These are phyloP conservation scores for Fallopia convolvulus DNA, from an alignment of 148 eudicot genomes.

Conservation along the genomic window DNA sequence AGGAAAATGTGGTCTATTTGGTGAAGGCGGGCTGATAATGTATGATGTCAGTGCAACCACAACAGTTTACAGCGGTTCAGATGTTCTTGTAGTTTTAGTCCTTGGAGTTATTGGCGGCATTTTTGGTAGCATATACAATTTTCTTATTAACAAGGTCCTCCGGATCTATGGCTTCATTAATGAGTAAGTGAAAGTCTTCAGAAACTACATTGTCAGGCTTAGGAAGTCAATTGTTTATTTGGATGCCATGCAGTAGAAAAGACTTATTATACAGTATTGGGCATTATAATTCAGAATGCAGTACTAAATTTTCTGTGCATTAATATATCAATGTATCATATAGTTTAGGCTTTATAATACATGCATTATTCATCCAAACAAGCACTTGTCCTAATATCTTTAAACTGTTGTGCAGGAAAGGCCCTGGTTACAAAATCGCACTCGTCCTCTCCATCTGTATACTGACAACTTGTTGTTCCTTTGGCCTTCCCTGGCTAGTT, in stretches of 20 bases:
- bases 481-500: constrained; percentile 22
- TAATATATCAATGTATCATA: too few species aligned
- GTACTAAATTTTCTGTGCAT: too few species aligned
- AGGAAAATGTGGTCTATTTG: constrained; percentile 24
- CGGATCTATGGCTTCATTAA: constrained; percentile 21
- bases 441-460: constrained; percentile 19
- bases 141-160: constrained; percentile 24
- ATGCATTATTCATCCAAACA: too few species aligned
- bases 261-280: too few species aligned
- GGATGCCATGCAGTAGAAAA: too few species aligned
- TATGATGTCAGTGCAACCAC: constrained; percentile 22
- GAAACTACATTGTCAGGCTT: neutral
- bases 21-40: constrained; percentile 24
- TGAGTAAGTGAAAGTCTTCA: constrained; percentile 17
- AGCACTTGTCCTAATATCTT: neutral
- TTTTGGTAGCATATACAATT: constrained; percentile 24
- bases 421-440: constrained; percentile 18
- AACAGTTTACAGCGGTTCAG: constrained; percentile 13
- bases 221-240: neutral
- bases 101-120: constrained; percentile 19
- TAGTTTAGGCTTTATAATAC: too few species aligned
- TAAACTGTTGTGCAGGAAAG: constrained; percentile 17
- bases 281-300: too few species aligned
- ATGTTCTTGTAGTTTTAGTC: constrained; percentile 16
- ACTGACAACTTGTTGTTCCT: constrained; percentile 21